Conservation (phyloP, 75 land plant species). For the Cupressus sempervirens region DNA sequence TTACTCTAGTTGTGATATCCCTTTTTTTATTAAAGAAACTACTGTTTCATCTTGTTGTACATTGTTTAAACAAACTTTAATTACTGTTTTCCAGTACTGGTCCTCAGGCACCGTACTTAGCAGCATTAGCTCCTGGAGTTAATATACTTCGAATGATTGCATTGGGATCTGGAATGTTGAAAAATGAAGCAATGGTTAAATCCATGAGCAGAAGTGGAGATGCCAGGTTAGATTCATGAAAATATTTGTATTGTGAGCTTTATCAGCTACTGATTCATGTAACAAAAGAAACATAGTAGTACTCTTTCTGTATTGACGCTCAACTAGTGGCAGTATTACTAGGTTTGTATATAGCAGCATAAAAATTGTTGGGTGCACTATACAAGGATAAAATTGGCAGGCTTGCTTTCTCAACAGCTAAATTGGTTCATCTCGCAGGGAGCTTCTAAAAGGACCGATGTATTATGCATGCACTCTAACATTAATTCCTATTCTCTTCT, state of each 20-base stretch:
- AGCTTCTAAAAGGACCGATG: slow-evolving; percentile 79
- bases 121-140: slow-evolving; percentile 71
- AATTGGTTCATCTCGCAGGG: slow-evolving; percentile 35
- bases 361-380: slow-evolving; percentile 1
- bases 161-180: slow-evolving; percentile 75
- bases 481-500: slow-evolving; percentile 46
- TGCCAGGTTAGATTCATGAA: slow-evolving; percentile 50
- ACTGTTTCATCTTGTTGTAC: background rate
- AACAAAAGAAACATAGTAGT: background rate
- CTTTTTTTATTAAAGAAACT: background rate
- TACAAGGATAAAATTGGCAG: background rate
- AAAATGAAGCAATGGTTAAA: slow-evolving; percentile 79
- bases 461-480: slow-evolving; percentile 73
- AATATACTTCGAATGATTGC: slow-evolving; percentile 80
- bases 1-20: background rate
- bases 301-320: background rate
- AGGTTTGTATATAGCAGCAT: background rate
- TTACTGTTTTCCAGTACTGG: slow-evolving; percentile 43
- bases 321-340: background rate
- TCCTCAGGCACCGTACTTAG: slow-evolving; percentile 57
- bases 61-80: background rate
- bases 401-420: slow-evolving; percentile 1
- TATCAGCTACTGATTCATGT: background rate
- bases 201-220: slow-evolving; percentile 87
- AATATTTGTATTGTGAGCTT: background rate